Evolutionary conservation across 805 yeast genomes (phyloP).

Genomic region (Kluyveromyces wickerhamii): DNA sequence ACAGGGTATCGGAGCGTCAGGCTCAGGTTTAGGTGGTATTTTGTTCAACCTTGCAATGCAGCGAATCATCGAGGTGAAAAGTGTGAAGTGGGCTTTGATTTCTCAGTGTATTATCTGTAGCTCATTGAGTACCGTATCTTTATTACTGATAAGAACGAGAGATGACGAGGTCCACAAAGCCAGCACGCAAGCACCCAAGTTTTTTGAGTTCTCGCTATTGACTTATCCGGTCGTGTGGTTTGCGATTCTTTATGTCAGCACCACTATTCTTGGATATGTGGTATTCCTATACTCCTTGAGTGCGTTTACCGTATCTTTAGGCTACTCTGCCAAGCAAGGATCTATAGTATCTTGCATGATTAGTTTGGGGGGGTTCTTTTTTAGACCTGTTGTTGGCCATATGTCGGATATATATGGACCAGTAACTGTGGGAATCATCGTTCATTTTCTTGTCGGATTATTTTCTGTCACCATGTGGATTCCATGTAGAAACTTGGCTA

Average conservation of each 20-base stretch:
- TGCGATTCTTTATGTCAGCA: conserved; percentile 34
- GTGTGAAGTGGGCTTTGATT: conserved; percentile 28
- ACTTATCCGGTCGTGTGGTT: conserved; percentile 23
- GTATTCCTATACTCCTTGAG: conserved; percentile 50
- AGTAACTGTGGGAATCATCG: conserved; percentile 36
- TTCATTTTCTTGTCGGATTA: conserved; percentile 34
- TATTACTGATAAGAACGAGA: conserved; percentile 33
- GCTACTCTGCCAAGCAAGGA: conserved; percentile 47
- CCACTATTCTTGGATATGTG: conserved; percentile 54
- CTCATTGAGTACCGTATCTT: conserved; percentile 25
- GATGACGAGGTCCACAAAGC: conserved; percentile 12
- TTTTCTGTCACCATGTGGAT: conserved; percentile 46
- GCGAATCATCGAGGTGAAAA: conserved; percentile 23
- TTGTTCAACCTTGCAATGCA: conserved; percentile 32
- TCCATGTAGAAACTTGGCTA: conserved; percentile 50
- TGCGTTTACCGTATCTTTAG: conserved; percentile 52
- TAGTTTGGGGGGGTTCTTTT: conserved; percentile 46
- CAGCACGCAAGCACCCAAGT: conserved; percentile 1
- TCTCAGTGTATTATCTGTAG: conserved; percentile 32
- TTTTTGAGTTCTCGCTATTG: conserved; percentile 1
- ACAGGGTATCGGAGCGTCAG: conserved; percentile 31
- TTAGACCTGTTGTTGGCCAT: conserved; percentile 49
- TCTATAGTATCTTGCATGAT: conserved; percentile 54
- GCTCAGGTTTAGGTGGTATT: conserved; percentile 39
- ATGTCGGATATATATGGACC: conserved; percentile 47